These are phyloP conservation scores for Nakazawaea ambrosiae DNA, from an alignment of 805 yeast species.

Conservation along the genomic window DNA sequence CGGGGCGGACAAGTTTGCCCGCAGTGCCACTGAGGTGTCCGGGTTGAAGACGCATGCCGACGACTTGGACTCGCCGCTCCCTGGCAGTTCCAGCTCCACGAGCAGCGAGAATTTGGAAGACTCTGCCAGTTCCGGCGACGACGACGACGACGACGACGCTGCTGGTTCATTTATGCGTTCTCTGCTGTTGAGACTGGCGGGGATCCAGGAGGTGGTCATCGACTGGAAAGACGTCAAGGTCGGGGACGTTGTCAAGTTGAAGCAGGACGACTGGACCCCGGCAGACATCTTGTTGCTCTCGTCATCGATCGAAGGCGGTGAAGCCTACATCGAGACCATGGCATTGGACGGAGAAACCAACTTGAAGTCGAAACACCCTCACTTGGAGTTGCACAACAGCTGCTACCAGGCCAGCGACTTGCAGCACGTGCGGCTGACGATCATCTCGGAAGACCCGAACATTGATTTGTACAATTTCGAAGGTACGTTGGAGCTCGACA, in stretches of 20 bases:
- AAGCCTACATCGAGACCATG: constrained; percentile 85
- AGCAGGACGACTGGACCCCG: constrained; percentile 88
- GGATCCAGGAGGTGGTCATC: constrained; percentile 26
- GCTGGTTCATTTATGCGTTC: neutral
- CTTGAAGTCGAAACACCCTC: constrained; percentile 68
- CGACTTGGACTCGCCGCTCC: constrained; percentile 6
- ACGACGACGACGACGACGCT: constrained; percentile 3
- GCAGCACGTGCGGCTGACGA: constrained; percentile 39
- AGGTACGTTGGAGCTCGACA: constrained; percentile 49
- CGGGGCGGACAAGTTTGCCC: constrained; percentile 3
- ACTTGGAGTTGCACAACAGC: constrained; percentile 48
- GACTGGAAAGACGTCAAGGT: constrained; percentile 77
- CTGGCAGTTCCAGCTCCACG: constrained; percentile 17
- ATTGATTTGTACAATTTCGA: constrained; percentile 86
- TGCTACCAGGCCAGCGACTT: constrained; percentile 45
- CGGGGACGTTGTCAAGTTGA: constrained; percentile 75
- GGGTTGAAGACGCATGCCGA: constrained; percentile 6
- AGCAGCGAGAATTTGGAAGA: constrained; percentile 6
- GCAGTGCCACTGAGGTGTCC: constrained; percentile 10
- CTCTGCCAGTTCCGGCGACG: constrained; percentile 2
- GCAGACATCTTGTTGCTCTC: constrained; percentile 79
- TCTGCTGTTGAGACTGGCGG: constrained; percentile 21
- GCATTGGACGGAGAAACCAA: constrained; percentile 98
- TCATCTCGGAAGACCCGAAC: constrained; percentile 87
- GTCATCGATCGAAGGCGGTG: constrained; percentile 56